Percentiles rank a stretch among this genome's conserved stretches.
phyloP scores from a whole-genome alignment of 768 basidiomycete genomes.

The Asterophora lycoperdoides region DNA sequence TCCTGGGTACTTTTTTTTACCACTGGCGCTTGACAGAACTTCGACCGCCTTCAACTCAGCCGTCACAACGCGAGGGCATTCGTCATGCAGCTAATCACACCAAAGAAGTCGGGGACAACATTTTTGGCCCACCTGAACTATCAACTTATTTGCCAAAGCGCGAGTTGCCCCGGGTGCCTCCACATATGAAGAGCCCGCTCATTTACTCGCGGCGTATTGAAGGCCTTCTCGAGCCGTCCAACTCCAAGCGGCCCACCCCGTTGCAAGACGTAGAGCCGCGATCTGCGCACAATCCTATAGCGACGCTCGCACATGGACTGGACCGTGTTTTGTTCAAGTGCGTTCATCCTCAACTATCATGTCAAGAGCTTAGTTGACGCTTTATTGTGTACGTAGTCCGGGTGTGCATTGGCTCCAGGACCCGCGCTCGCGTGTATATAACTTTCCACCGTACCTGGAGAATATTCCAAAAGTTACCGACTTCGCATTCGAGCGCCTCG shows the following conservation, averaged over 20 bases:
- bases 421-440: slow-evolving; percentile 80
- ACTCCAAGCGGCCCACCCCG: slow-evolving; percentile 8
- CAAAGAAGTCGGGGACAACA: neutral
- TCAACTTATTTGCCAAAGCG: neutral
- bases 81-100: too few species aligned
- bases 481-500: slow-evolving; percentile 79
- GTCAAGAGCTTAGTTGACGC: neutral
- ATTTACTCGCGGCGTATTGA: slow-evolving; percentile 29
- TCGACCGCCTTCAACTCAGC: too few species aligned
- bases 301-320: slow-evolving; percentile 60
- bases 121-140: neutral
- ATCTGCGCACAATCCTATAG: slow-evolving; percentile 49
- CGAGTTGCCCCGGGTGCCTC: neutral
- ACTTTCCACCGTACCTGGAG: slow-evolving; percentile 72
- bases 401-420: slow-evolving; percentile 89
- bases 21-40: too few species aligned
- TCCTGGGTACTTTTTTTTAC: too few species aligned
- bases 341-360: slow-evolving; percentile 3
- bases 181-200: slow-evolving; percentile 12
- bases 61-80: too few species aligned
- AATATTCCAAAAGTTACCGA: slow-evolving; percentile 71
- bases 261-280: slow-evolving; percentile 36
- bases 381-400: slow-evolving; percentile 45
- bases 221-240: slow-evolving; percentile 27
- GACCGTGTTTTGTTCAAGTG: slow-evolving; percentile 58